Evolutionary conservation across 768 basidiomycete species (phyloP), one percentile per base, ranked within the genome.

Genomic region (Pisolithus sp.): DNA sequence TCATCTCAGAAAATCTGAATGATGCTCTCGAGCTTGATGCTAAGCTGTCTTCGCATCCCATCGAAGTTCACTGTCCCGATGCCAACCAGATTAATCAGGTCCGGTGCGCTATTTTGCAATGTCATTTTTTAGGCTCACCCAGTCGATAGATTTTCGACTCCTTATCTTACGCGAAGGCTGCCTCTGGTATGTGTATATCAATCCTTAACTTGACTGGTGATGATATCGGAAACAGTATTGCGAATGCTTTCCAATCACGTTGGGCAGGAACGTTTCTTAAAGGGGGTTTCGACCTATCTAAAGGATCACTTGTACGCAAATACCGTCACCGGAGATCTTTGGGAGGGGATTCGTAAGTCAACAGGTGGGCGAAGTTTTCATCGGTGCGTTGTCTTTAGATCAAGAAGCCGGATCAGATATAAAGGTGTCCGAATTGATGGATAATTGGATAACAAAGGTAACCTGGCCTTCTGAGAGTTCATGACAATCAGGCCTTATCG

Each of bases 201-300:
- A 15, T 46, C 4, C 23, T 24, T 10, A 24, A 26, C 30, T 23
- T 26, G 31, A 15, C 13, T 24, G 7, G 7, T 47, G n/a, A 17
- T 20, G 50, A 37, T 3, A 13, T 41, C 2, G 39, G 18, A 43
- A 36, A 20, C 63, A 78, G 94, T 96, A n/a, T 79, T 98, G 44
- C 87, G 92, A 61, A 98, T 98, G 94, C 74, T 98, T 50, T 82
- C 85, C 20, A 81, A 82, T 63, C 86, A 87, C 56, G 90, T 94
- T 18, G 93, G 94, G 44, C 85, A 96, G 67, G 90, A 93, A 6
- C 77, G 71, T 52, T 96, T 98, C 79, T 69, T 93, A 47, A 81
- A 83, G 60, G 89, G 90, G 31, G 92, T 95, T 42, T 92, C 92
- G 2, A 77, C 89, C 53, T 97, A 98, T 71, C 81, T 98, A 56